These are phyloP conservation scores for Penicillium sclerotigenum DNA, from an alignment of 2,329 filamentous ascomycete genomes.

Conservation along the genomic window DNA sequence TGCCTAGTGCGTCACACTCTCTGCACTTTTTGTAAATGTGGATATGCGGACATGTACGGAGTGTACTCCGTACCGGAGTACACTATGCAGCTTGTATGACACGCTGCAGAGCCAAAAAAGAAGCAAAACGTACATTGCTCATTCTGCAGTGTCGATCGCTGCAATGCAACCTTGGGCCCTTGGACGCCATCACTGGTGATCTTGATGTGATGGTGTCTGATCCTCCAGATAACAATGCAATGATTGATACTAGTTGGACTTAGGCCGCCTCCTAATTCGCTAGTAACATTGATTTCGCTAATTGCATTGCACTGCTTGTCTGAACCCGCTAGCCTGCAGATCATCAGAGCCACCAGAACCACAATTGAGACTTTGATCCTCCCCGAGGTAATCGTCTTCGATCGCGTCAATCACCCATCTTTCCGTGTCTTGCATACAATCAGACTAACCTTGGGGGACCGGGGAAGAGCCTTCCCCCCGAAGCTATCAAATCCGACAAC, in stretches of 20 bases:
- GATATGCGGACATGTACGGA: background rate
- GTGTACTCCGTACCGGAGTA: too few species aligned
- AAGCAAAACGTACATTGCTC: slow-evolving; percentile 4
- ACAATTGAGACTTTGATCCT: slow-evolving; percentile 3
- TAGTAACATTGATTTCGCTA: background rate
- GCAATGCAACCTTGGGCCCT: background rate
- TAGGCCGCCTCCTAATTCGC: background rate
- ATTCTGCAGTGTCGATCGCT: slow-evolving; percentile 11
- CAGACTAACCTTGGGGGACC: slow-evolving; percentile 11
- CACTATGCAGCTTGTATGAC: slow-evolving; percentile 6
- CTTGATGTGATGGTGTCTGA: background rate
- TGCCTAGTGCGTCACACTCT: background rate
- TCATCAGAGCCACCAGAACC: slow-evolving; percentile 3
- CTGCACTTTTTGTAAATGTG: too few species aligned
- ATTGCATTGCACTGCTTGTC: background rate
- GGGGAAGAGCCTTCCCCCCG: slow-evolving; percentile 19
- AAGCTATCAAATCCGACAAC: slow-evolving; percentile 20
- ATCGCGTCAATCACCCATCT: slow-evolving; percentile 12
- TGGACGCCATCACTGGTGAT: slow-evolving; percentile 1
- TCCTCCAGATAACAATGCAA: slow-evolving; percentile 1
- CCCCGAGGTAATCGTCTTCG: slow-evolving; percentile 4
- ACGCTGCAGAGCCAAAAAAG: background rate
- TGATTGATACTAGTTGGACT: slow-evolving; percentile 2
- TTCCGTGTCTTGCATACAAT: slow-evolving; percentile 16
- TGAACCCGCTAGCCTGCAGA: slow-evolving; percentile 7